Evolutionary conservation across 148 eudicot species (phyloP).

Genomic region (Amaranthus cruentus): DNA sequence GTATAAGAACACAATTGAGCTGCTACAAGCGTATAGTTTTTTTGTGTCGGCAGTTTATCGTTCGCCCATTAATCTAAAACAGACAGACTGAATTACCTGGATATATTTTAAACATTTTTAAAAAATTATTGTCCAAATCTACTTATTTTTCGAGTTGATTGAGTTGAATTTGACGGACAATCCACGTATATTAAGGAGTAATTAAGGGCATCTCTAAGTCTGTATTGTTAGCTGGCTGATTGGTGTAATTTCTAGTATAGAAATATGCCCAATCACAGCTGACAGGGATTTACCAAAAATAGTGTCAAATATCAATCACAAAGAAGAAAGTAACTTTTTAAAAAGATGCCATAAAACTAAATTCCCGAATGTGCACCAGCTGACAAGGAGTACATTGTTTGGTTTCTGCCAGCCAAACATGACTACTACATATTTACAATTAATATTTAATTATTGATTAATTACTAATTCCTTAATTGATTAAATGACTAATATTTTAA

Average conservation of each 20-base stretch:
- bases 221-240: background rate
- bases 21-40: too few species aligned
- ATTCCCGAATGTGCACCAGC: too few species aligned
- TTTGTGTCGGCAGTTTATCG: too few species aligned
- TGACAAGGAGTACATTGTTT: background rate
- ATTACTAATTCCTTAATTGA: background rate
- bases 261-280: conserved; percentile 7
- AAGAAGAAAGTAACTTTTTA: background rate
- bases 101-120: too few species aligned
- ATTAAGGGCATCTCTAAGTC: background rate
- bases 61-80: too few species aligned
- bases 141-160: too few species aligned
- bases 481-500: background rate
- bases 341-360: background rate
- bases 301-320: background rate
- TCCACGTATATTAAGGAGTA: background rate
- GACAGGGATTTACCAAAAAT: conserved; percentile 9
- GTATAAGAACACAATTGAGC: too few species aligned
- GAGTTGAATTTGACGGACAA: too few species aligned
- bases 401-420: conserved; percentile 11
- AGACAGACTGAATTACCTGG: too few species aligned
- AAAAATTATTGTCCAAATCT: too few species aligned
- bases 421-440: background rate
- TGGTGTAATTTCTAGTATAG: conserved; percentile 3
- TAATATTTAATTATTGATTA: background rate